phyloP scores from a whole-genome alignment of 129 eudicot species.

The Chrysanthemum seticuspe region DNA sequence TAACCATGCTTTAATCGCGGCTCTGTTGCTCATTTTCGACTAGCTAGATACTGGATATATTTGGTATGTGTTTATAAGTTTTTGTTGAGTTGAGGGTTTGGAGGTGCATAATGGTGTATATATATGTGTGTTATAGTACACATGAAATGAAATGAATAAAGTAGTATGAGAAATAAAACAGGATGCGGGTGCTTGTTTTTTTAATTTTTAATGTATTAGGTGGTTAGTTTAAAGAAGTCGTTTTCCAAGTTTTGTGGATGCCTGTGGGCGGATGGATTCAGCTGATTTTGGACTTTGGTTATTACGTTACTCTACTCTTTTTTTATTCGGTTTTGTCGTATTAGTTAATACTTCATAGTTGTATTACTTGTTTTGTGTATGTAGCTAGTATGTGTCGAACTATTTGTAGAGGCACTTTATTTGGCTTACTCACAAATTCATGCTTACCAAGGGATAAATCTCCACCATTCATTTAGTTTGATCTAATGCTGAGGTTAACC shows the following conservation, averaged over 20 bases:
- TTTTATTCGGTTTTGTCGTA: too few relatives aligned
- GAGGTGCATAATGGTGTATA: neutral
- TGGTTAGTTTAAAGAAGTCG: neutral
- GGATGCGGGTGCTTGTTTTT: conserved; percentile 22
- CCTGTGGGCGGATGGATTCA: conserved; percentile 16
- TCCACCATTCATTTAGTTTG: too few relatives aligned
- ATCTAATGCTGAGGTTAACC: too few relatives aligned
- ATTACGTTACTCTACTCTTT: neutral
- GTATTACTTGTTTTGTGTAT: too few relatives aligned
- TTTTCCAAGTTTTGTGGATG: conserved; percentile 9
- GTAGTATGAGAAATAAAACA: conserved; percentile 12
- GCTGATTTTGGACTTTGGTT: neutral
- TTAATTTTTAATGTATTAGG: neutral
- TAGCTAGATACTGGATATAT: neutral
- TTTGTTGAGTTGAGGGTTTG: conserved; percentile 3
- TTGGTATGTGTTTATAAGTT: neutral
- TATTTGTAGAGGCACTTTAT: too few relatives aligned
- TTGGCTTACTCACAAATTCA: too few relatives aligned
- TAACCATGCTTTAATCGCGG: conserved; percentile 54
- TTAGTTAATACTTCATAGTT: too few relatives aligned
- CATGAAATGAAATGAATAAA: neutral
- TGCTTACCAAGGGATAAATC: too few relatives aligned
- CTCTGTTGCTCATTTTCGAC: conserved; percentile 25
- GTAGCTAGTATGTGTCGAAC: too few relatives aligned
- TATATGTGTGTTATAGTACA: conserved; percentile 10